Conservation (phyloP, 1,284 basidiomycete genomes). For the Ganoderma meredithae region DNA sequence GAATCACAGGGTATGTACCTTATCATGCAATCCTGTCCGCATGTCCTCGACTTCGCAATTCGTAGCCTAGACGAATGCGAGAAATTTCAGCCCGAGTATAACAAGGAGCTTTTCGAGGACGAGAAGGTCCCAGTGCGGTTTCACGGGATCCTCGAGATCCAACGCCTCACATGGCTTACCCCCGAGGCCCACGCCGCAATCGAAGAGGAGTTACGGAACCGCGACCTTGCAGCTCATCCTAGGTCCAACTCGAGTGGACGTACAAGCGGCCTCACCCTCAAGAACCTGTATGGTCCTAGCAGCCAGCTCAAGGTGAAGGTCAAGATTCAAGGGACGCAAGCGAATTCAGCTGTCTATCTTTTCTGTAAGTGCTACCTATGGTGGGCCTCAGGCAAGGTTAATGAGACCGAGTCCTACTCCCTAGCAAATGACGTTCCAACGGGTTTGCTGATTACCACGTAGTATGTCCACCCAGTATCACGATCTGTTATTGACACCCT, state of each 20-base stretch:
- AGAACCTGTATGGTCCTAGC: constrained; percentile 40
- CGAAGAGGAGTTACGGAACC: constrained; percentile 49
- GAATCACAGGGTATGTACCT: constrained; percentile 36
- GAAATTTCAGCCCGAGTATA: constrained; percentile 16
- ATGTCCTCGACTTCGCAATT: background rate
- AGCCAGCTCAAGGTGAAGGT: constrained; percentile 44
- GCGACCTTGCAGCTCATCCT: constrained; percentile 37
- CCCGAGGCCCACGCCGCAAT: constrained; percentile 48
- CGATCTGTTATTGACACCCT: background rate
- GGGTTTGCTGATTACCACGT: constrained; percentile 29
- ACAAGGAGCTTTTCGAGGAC: constrained; percentile 16
- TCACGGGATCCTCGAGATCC: constrained; percentile 55
- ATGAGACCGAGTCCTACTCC: background rate
- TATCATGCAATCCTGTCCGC: background rate
- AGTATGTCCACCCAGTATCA: constrained; percentile 14
- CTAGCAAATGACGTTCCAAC: constrained; percentile 28
- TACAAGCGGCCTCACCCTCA: constrained; percentile 43
- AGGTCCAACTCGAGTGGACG: background rate
- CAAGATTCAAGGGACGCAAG: constrained; percentile 50
- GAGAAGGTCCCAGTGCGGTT: constrained; percentile 45
- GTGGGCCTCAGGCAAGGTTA: constrained; percentile 10
- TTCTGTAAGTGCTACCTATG: constrained; percentile 43
- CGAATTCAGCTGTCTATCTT: constrained; percentile 51
- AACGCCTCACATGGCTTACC: constrained; percentile 54
- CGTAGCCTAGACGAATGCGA: constrained; percentile 34